These are phyloP conservation scores for Ceratonia siliqua DNA, from an alignment of 306 rosid genomes.

Conservation along the genomic window DNA sequence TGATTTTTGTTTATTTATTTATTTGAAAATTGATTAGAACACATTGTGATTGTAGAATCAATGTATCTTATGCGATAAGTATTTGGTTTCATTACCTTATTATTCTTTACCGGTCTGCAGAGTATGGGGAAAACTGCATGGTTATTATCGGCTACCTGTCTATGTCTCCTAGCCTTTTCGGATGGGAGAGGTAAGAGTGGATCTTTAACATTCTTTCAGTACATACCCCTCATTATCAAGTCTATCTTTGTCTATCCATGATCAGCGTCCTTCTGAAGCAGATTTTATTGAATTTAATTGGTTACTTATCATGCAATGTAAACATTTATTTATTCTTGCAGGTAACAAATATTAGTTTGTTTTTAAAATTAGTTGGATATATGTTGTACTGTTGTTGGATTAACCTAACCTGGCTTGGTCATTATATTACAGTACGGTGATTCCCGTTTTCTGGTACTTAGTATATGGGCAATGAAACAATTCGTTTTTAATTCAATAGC, in stretches of 20 bases:
- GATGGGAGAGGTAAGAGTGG: constrained; percentile 60
- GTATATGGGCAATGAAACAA: not conserved
- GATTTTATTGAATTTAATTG: not conserved
- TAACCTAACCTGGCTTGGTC: not conserved
- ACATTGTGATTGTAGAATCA: not conserved
- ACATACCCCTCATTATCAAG: not conserved
- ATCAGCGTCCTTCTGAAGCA: not conserved
- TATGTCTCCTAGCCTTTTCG: constrained; percentile 46
- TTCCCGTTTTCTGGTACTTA: not conserved
- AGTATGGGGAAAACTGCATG: constrained; percentile 56
- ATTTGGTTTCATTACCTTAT: not conserved
- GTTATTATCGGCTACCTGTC: constrained; percentile 45
- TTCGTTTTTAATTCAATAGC: not conserved
- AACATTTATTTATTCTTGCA: not conserved
- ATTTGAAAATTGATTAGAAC: not conserved
- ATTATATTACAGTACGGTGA: not conserved
- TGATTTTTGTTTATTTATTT: not conserved
- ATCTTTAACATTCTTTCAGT: not conserved
- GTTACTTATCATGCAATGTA: not conserved
- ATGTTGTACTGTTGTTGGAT: not conserved
- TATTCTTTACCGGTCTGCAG: constrained; percentile 34
- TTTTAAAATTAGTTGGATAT: not conserved
- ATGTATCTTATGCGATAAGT: not conserved
- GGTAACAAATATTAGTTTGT: not conserved
- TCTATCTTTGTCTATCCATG: not conserved